These are phyloP conservation scores for Akanthomyces lecanii DNA, from an alignment of 2,329 filamentous ascomycete genomes.

Conservation along the genomic window DNA sequence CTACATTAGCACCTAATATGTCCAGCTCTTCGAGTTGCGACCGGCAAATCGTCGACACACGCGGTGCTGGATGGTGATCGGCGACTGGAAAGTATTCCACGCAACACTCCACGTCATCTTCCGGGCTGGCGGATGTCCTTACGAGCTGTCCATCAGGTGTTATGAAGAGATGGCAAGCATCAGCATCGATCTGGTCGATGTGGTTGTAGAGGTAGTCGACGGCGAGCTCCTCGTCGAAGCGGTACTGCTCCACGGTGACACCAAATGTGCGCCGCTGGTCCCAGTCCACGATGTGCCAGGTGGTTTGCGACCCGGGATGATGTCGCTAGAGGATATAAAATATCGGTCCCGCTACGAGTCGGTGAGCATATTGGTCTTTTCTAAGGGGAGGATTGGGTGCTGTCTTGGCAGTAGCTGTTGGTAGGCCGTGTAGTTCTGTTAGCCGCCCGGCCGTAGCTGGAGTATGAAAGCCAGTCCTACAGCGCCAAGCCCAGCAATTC, in stretches of 20 bases:
- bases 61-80: background rate
- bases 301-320: background rate
- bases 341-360: too few relatives aligned
- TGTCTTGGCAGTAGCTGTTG: too few relatives aligned
- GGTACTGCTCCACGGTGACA: background rate
- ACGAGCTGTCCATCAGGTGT: background rate
- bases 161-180: background rate
- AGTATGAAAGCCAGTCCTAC: too few relatives aligned
- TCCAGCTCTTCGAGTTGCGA: slow-evolving; percentile 19
- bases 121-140: background rate
- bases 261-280: background rate
- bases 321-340: background rate
- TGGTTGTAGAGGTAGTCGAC: background rate
- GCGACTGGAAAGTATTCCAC: background rate
- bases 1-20: slow-evolving; percentile 25
- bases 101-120: background rate
- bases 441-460: too few relatives aligned
- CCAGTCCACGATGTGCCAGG: background rate
- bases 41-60: slow-evolving; percentile 21
- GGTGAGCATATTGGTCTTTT: too few relatives aligned
- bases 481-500: too few relatives aligned
- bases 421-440: too few relatives aligned
- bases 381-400: too few relatives aligned
- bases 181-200: background rate
- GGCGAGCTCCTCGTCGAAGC: background rate